Base-by-base conservation (phyloP, 2,329 filamentous ascomycete species). In the Ilyonectria destructans region DNA sequence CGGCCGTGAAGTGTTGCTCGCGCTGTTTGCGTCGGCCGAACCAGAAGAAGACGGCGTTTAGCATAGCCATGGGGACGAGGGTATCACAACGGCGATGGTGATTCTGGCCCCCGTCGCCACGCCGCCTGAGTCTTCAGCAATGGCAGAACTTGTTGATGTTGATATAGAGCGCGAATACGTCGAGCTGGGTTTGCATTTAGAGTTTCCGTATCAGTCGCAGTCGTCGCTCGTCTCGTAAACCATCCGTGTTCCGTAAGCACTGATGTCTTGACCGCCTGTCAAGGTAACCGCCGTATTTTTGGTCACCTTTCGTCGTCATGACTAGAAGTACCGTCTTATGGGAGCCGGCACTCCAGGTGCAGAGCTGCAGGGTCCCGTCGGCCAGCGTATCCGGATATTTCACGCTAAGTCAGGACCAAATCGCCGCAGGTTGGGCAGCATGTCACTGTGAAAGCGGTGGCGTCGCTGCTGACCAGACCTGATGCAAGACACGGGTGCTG, bases 211-310 rank as follows among this genome's bases (percentile, higher is more conserved):
- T 54, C 52, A 4, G 46, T 57, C 15, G 12, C 4, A 17, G 64
- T 73, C 21, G 43, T 81, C 79, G 8, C 70, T 78, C n/a, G 68
- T 46, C 45, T 81, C 72, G 58, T 80, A 78, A 12, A 82, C 75
- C 80, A 82, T 82, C 8, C 77, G 74, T 12, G 82, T 57, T 37
- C 80, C 80, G 49, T 72, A 81, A 0, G 79, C 80, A 40, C 81
- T 80, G 29, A 82, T 68, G 2, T 77, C 79, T 1, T 67, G 75
- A 0, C 66, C 73, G 7, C 70, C 71, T 4, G 45, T 65, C 61
- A 81, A 73, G 4, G 63, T 74, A 3, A 67, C 62, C 5, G 54
- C 62, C 2, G 49, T 19, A 8, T 56, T 58, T 1, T 77, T 79
- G 4, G 68, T 74, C 4, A 75, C 76, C 6, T 62, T 62, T 60